A percentile compares a stretch with the other conserved stretches of the same genome.
These are phyloP conservation scores for Carpinus fangiana DNA, from an alignment of 306 rosid species.

Conservation along the genomic window DNA sequence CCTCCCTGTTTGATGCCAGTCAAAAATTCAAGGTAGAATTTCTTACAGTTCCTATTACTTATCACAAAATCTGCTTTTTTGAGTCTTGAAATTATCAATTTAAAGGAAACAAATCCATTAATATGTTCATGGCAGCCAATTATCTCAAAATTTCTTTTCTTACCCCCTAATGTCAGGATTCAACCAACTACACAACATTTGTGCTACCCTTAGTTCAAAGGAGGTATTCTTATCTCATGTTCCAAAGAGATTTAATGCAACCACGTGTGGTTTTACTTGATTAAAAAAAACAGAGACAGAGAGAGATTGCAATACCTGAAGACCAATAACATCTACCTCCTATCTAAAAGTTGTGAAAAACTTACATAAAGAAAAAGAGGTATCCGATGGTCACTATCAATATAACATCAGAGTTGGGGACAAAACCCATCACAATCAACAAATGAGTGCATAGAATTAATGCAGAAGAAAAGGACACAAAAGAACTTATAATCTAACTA, in stretches of 20 bases:
- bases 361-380: neutral
- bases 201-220: neutral
- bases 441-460: neutral
- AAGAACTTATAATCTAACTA: neutral
- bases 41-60: neutral
- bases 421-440: neutral
- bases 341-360: neutral
- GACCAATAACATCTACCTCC: neutral
- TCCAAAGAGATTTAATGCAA: neutral
- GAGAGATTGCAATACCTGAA: neutral
- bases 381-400: neutral
- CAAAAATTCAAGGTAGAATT: neutral
- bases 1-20: neutral
- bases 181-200: neutral
- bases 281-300: neutral
- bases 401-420: neutral
- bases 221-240: neutral
- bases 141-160: neutral
- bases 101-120: neutral
- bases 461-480: neutral
- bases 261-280: neutral
- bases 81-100: neutral
- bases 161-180: neutral
- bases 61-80: neutral
- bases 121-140: neutral